Evolutionary conservation across 2,329 filamentous ascomycete genomes (phyloP).

Genomic region (Diaporthe velutina): DNA sequence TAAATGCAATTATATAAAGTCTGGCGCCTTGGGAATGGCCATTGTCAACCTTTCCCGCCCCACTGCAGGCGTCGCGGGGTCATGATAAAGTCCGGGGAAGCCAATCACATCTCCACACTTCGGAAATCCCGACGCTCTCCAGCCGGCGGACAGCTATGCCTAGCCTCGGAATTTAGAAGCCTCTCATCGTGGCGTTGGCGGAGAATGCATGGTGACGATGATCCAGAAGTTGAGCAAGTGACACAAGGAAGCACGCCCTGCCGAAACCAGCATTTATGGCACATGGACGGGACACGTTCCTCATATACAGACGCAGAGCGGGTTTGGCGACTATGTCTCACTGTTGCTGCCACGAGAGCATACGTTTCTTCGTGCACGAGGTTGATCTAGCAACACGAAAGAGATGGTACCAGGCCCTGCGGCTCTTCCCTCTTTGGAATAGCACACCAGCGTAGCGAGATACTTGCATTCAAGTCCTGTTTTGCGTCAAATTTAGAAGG

Average conservation of each 20-base stretch:
- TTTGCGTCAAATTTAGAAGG: background rate
- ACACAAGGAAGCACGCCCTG: background rate
- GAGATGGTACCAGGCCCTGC: background rate
- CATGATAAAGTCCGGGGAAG: conserved; percentile 4
- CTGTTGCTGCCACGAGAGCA: no score
- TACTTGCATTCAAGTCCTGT: background rate
- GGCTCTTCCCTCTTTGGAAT: background rate
- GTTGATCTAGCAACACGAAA: background rate
- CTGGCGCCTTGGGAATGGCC: background rate
- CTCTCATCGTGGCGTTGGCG: background rate
- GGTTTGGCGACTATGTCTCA: no score
- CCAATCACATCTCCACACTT: background rate
- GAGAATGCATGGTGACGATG: background rate
- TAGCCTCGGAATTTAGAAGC: background rate
- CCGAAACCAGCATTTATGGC: no score
- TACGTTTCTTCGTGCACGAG: no score
- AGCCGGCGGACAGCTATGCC: no score
- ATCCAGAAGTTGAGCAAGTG: no score
- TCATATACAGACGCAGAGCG: background rate
- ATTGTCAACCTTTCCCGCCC: background rate
- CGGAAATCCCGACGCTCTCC: background rate
- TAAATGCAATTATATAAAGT: background rate
- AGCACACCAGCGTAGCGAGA: background rate
- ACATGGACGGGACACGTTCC: background rate
- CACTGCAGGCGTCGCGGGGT: background rate